Percentiles rank a stretch among this genome's conserved stretches.
Evolutionary conservation across 2,329 filamentous ascomycete species (phyloP).

Genomic region (Diplodia sapinea): DNA sequence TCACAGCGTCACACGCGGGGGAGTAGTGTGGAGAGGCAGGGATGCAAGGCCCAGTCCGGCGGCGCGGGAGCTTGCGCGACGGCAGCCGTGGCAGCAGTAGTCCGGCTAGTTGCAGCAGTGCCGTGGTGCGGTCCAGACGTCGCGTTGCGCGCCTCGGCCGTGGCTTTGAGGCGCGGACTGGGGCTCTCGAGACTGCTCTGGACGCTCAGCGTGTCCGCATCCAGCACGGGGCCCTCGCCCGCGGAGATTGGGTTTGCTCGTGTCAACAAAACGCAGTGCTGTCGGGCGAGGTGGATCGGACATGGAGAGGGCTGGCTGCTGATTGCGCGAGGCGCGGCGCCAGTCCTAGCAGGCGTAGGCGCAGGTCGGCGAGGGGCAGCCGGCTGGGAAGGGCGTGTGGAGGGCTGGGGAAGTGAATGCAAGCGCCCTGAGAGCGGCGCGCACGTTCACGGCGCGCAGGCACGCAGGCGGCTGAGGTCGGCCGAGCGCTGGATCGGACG

Average conservation of each 20-base stretch:
- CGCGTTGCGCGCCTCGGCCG: not conserved
- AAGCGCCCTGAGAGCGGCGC: not conserved
- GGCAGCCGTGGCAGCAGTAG: conserved; percentile 23
- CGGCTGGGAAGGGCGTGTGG: not conserved
- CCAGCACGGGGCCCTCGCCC: not conserved
- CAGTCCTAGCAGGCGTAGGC: conserved; percentile 6
- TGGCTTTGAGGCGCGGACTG: too few species aligned
- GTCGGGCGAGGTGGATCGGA: not conserved
- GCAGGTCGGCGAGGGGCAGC: not conserved
- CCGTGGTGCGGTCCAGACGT: too few species aligned
- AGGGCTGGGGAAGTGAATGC: conserved; percentile 21
- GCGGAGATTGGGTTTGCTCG: not conserved
- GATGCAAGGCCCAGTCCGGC: conserved; percentile 19
- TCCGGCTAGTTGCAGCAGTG: conserved; percentile 6
- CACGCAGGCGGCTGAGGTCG: conserved; percentile 3
- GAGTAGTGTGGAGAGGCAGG: conserved; percentile 18
- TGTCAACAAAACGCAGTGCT: not conserved
- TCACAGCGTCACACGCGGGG: conserved; percentile 8
- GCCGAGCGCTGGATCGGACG: conserved; percentile 27
- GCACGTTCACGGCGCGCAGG: conserved; percentile 16
- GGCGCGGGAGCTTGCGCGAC: conserved; percentile 27
- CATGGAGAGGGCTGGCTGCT: not conserved
- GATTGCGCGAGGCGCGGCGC: conserved; percentile 4
- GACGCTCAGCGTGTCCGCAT: not conserved
- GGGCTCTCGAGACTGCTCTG: not conserved